These are phyloP conservation scores for Juglanconis sp. DNA, from an alignment of 2,329 filamentous ascomycete species.

Conservation along the genomic window DNA sequence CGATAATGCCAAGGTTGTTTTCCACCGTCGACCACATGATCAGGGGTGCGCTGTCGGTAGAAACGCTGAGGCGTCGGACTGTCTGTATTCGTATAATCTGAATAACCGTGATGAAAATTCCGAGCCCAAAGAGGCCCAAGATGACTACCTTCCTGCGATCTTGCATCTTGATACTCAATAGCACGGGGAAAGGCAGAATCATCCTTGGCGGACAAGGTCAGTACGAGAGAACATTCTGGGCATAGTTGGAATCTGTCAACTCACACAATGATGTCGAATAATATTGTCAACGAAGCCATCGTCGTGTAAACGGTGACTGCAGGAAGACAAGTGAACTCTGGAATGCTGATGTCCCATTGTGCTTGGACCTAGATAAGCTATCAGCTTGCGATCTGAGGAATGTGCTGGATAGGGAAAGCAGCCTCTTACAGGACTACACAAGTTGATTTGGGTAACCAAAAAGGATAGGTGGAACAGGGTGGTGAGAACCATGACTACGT, in stretches of 20 bases:
- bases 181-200: constrained; percentile 38
- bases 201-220: constrained; percentile 27
- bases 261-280: constrained; percentile 39
- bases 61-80: constrained; percentile 40
- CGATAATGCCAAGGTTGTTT: constrained; percentile 10
- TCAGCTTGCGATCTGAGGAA: neutral
- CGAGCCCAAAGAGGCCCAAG: constrained; percentile 42
- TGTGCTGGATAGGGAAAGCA: neutral
- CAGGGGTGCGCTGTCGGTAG: constrained; percentile 41
- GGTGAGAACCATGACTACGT: constrained; percentile 32
- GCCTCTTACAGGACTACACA: constrained; percentile 34
- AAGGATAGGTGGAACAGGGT: constrained; percentile 38
- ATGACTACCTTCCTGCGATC: constrained; percentile 39
- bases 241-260: constrained; percentile 12
- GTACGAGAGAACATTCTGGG: neutral
- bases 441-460: constrained; percentile 32
- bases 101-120: constrained; percentile 47
- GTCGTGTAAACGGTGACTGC: constrained; percentile 41
- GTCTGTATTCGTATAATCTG: constrained; percentile 50
- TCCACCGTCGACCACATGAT: constrained; percentile 11
- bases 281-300: constrained; percentile 37
- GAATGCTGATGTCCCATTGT: constrained; percentile 40
- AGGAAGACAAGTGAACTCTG: constrained; percentile 35
- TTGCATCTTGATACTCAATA: constrained; percentile 29
- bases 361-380: neutral